A percentile compares a stretch with the other conserved stretches of the same genome.
phyloP scores from a whole-genome alignment of 2,329 filamentous ascomycete genomes.

The Cercospora zeae-maydis region DNA sequence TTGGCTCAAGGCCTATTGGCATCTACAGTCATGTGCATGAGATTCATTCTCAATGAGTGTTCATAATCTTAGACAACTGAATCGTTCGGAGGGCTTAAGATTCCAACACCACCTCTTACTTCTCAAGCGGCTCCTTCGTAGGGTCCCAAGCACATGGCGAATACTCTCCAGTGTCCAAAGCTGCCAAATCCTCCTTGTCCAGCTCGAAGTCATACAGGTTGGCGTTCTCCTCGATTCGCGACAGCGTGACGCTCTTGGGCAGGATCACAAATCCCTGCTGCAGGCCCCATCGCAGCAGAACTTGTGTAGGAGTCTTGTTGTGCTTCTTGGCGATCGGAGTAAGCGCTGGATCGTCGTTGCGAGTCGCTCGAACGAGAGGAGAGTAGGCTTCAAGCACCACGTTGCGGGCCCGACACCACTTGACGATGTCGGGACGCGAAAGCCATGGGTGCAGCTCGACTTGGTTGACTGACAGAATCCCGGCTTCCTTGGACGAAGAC shows the following conservation, averaged over 20 bases:
- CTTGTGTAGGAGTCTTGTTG: conserved; percentile 56
- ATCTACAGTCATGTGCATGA: neutral
- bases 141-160: conserved; percentile 60
- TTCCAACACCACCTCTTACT: neutral
- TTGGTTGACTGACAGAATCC: conserved; percentile 77
- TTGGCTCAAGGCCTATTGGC: neutral
- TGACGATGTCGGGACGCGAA: conserved; percentile 69
- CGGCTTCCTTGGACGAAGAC: conserved; percentile 51
- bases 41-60: neutral
- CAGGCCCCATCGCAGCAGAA: conserved; percentile 60
- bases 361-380: conserved; percentile 41
- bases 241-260: conserved; percentile 56
- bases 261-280: conserved; percentile 61
- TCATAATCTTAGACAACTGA: neutral
- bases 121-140: conserved; percentile 35
- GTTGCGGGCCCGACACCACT: conserved; percentile 64
- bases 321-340: conserved; percentile 53
- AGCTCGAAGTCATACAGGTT: conserved; percentile 60
- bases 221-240: conserved; percentile 53
- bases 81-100: conserved; percentile 1
- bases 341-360: conserved; percentile 53
- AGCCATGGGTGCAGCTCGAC: conserved; percentile 91
- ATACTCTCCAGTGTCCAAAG: conserved; percentile 53
- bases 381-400: conserved; percentile 50
- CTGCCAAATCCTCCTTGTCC: conserved; percentile 55